Evolutionary conservation across 768 basidiomycete genomes (phyloP).

Genomic region (Roridomyces roridus): DNA sequence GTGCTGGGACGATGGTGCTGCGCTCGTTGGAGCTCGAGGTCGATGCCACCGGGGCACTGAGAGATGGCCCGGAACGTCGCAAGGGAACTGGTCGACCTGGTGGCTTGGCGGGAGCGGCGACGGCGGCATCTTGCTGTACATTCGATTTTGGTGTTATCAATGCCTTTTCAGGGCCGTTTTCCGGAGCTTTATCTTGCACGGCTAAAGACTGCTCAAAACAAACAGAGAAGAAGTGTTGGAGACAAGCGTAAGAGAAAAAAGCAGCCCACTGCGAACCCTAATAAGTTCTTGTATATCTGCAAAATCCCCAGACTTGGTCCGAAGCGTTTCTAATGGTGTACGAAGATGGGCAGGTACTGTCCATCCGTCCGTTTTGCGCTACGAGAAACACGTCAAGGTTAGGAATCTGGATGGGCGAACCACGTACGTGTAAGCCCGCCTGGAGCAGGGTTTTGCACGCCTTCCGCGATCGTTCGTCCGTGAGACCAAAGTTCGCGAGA

Average conservation of each 20-base stretch:
- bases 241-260: conserved; percentile 42
- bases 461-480: conserved; percentile 36
- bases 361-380: conserved; percentile 56
- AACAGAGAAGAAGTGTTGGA: conserved; percentile 45
- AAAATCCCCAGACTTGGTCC: conserved; percentile 30
- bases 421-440: conserved; percentile 47
- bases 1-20: conserved; percentile 29
- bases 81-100: conserved; percentile 1
- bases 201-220: conserved; percentile 50
- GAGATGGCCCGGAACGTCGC: conserved; percentile 3
- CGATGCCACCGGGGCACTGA: conserved; percentile 25
- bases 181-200: conserved; percentile 19
- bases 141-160: conserved; percentile 2
- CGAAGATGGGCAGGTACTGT: conserved; percentile 46
- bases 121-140: no score
- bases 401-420: neutral
- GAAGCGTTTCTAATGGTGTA: conserved; percentile 38
- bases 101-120: neutral
- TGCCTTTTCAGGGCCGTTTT: conserved; percentile 16
- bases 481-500: conserved; percentile 35
- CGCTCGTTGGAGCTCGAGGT: conserved; percentile 17
- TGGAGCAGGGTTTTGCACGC: conserved; percentile 51
- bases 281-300: conserved; percentile 49
- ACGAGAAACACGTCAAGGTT: conserved; percentile 16
- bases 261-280: conserved; percentile 62